Conservation (phyloP, 352 stramenopile genomes). For the Phytophthora hibernalis region DNA sequence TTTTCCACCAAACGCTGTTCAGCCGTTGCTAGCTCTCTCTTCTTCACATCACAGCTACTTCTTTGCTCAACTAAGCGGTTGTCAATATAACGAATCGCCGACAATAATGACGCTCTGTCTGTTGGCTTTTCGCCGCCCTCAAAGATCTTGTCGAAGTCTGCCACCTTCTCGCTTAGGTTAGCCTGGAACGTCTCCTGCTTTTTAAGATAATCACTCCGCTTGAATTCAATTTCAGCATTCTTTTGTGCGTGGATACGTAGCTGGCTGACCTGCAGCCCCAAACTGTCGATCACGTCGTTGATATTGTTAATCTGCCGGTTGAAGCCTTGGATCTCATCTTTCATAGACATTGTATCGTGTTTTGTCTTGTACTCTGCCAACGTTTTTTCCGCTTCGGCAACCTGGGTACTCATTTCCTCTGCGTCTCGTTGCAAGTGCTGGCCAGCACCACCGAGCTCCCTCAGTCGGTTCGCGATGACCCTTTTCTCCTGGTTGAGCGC, state of each 20-base stretch:
- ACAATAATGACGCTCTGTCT: slow-evolving; percentile 39
- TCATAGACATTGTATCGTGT: slow-evolving; percentile 44
- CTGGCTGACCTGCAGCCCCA: slow-evolving; percentile 65
- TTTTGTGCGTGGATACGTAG: slow-evolving; percentile 60
- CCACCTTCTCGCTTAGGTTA: slow-evolving; percentile 53
- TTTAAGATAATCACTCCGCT: slow-evolving; percentile 45
- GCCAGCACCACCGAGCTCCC: slow-evolving; percentile 43
- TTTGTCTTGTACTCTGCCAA: slow-evolving; percentile 55
- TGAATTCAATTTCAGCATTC: slow-evolving; percentile 59
- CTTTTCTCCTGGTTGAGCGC: slow-evolving; percentile 54
- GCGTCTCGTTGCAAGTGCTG: slow-evolving; percentile 61
- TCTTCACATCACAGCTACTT: slow-evolving; percentile 29
- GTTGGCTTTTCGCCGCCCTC: slow-evolving; percentile 34
- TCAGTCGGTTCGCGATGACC: slow-evolving; percentile 43
- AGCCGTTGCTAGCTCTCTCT: slow-evolving; percentile 35
- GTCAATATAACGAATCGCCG: slow-evolving; percentile 34
- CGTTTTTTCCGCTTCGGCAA: slow-evolving; percentile 54
- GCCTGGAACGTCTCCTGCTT: slow-evolving; percentile 55
- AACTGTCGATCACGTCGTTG: slow-evolving; percentile 47
- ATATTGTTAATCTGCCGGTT: slow-evolving; percentile 53
- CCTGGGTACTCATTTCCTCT: slow-evolving; percentile 50
- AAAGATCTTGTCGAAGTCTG: slow-evolving; percentile 49
- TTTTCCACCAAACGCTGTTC: slow-evolving; percentile 66
- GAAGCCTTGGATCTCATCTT: slow-evolving; percentile 53
- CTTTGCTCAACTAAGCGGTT: slow-evolving; percentile 34